phyloP scores from a whole-genome alignment of 176 grass and related monocot species.

The Eragrostis nindensis region DNA sequence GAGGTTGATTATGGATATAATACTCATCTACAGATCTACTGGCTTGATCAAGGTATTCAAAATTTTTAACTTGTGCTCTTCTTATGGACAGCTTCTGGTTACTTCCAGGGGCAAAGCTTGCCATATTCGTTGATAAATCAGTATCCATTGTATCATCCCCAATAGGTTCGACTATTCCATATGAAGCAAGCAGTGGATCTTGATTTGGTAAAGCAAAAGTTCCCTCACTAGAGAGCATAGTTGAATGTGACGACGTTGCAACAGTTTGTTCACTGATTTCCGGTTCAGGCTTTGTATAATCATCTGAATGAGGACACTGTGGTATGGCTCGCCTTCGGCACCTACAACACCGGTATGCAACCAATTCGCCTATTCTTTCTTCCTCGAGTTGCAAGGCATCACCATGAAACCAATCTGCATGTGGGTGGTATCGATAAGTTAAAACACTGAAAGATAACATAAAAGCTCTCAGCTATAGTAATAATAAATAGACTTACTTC shows the following conservation, averaged over 20 bases:
- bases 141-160: conserved; percentile 35
- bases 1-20: conserved; percentile 38
- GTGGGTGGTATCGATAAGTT: conserved; percentile 29
- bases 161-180: conserved; percentile 57
- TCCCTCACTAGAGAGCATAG: background rate
- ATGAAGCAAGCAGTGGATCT: conserved; percentile 66
- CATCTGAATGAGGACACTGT: conserved; percentile 72
- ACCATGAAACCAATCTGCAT: conserved; percentile 94
- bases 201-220: conserved; percentile 44
- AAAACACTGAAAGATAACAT: conserved; percentile 27
- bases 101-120: conserved; percentile 31
- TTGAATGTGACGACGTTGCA: background rate
- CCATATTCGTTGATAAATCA: conserved; percentile 46
- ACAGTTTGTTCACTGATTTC: conserved; percentile 66
- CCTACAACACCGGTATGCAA: conserved; percentile 80
- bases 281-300: conserved; percentile 62
- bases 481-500: conserved; percentile 55
- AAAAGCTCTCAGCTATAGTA: conserved; percentile 35
- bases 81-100: conserved; percentile 84
- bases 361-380: conserved; percentile 64
- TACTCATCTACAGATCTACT: conserved; percentile 29
- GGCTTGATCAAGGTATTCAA: conserved; percentile 44
- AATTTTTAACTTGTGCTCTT: conserved; percentile 65
- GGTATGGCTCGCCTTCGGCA: conserved; percentile 85
- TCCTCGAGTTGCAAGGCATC: conserved; percentile 89